phyloP scores from a whole-genome alignment of 805 yeast genomes.

The Hanseniaspora singularis region DNA sequence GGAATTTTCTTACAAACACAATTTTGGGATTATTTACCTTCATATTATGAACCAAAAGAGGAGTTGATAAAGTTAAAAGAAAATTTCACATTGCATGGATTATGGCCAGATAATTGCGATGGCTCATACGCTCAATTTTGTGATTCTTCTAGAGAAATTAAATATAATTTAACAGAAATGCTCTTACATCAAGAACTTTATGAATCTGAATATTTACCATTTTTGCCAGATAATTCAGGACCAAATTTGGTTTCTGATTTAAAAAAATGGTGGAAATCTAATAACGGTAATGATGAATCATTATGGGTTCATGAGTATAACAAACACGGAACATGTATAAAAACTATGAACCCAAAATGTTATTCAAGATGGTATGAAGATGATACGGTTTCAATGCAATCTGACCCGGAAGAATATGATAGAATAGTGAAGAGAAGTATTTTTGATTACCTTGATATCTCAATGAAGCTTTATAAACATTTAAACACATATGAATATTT shows the following conservation, averaged over 20 bases:
- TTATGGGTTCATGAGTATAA: conserved; percentile 89
- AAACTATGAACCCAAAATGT: conserved; percentile 63
- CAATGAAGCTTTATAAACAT: conserved; percentile 44
- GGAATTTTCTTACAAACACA: conserved; percentile 78
- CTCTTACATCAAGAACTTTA: conserved; percentile 20
- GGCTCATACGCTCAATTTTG: conserved; percentile 77
- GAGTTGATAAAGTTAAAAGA: conserved; percentile 29
- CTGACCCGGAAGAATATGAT: conserved; percentile 12
- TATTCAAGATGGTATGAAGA: conserved; percentile 34
- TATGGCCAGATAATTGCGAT: conserved; percentile 83
- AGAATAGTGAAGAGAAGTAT: conserved; percentile 32
- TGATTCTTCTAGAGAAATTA: conserved; percentile 45
- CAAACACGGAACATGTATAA: conserved; percentile 88
- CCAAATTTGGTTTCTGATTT: conserved; percentile 44
- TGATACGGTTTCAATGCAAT: conserved; percentile 10
- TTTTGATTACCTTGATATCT: conserved; percentile 55
- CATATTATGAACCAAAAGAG: conserved; percentile 19
- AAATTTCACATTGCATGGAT: conserved; percentile 68
- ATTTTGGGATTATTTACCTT: conserved; percentile 65
- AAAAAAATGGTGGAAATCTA: conserved; percentile 60
- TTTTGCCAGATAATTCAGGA: conserved; percentile 32
- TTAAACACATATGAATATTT: conserved; percentile 62
- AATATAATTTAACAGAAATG: conserved; percentile 32
- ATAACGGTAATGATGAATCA: conserved; percentile 51
- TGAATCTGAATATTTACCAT: conserved; percentile 10